Evolutionary conservation across 148 eudicot genomes (phyloP).

Genomic region (Arbutus unedo): DNA sequence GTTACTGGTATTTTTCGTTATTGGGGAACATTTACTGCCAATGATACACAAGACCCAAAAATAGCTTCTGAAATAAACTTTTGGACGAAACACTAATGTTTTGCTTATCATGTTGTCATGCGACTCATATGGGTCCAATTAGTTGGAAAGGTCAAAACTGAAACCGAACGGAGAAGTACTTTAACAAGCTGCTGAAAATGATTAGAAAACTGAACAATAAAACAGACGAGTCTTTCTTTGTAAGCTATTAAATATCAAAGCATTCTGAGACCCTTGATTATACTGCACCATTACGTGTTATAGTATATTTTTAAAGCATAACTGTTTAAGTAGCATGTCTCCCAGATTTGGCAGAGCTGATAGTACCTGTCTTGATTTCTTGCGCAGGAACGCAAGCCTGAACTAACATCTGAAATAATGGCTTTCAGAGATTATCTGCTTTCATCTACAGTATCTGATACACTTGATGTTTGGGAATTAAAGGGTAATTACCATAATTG

Average conservation of each 20-base stretch:
- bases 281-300: background rate
- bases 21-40: background rate
- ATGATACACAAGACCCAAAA: background rate
- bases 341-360: background rate
- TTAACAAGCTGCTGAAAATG: background rate
- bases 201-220: background rate
- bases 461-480: conserved; percentile 97
- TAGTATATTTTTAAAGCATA: background rate
- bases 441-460: conserved; percentile 87
- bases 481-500: conserved; percentile 52
- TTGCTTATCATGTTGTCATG: background rate
- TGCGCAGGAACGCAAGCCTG: conserved; percentile 90
- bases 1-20: background rate
- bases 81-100: background rate
- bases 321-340: background rate
- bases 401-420: conserved; percentile 81
- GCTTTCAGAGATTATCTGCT: conserved; percentile 90
- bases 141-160: background rate
- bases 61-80: background rate
- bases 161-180: background rate
- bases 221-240: background rate
- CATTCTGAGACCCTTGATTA: background rate
- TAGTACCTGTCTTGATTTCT: conserved; percentile 12
- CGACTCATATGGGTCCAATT: background rate
- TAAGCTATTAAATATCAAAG: background rate